Evolutionary conservation across 441 rosid species (phyloP).

Genomic region (Kokia cookei): DNA sequence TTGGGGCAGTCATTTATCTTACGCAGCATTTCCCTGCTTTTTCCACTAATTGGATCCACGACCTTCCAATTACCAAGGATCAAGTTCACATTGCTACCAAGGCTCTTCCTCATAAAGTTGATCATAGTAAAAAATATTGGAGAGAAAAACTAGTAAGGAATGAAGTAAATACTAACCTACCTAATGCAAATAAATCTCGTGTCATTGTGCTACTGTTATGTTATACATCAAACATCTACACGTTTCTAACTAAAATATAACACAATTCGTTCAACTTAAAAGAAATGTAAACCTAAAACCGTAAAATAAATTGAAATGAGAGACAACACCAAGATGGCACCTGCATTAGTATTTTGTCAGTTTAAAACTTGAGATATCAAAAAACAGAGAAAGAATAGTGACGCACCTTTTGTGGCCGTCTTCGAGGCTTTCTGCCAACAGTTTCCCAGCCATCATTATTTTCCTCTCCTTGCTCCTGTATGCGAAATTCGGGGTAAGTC

Average conservation of each 20-base stretch:
- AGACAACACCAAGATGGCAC: neutral
- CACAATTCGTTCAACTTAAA: neutral
- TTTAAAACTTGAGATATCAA: neutral
- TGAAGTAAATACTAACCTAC: neutral
- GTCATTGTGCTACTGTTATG: neutral
- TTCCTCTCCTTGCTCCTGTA: slow-evolving; percentile 31
- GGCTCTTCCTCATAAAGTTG: neutral
- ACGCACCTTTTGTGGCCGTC: slow-evolving; percentile 55
- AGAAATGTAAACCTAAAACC: neutral
- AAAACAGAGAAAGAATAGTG: neutral
- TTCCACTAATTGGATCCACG: neutral
- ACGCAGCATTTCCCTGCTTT: neutral
- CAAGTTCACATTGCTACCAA: neutral
- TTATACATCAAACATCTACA: neutral
- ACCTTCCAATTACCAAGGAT: neutral
- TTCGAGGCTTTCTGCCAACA: slow-evolving; percentile 56
- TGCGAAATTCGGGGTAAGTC: neutral
- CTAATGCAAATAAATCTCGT: neutral
- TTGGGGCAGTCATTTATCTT: neutral
- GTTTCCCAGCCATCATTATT: slow-evolving; percentile 80
- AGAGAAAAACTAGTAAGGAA: neutral
- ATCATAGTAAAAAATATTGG: neutral
- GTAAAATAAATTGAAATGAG: neutral
- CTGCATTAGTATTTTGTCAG: neutral
- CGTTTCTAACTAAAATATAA: neutral